Base-by-base conservation (phyloP, 257 asterid species). In the Cynanchum wilfordii region DNA sequence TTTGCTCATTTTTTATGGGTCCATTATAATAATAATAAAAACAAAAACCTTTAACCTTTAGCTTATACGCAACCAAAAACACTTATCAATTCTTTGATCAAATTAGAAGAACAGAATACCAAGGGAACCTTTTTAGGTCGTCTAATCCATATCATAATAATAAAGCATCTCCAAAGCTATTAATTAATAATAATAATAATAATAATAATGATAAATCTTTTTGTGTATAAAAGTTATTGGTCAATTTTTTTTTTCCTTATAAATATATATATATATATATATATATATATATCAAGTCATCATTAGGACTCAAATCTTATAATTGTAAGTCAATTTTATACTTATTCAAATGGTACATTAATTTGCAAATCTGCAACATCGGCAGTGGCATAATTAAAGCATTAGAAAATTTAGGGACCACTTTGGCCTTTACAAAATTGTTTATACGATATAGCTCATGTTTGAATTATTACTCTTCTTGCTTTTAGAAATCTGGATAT, bases 21-120 rank as follows among this genome's bases (percentile, higher is more conserved):
- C 66, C 66, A 11, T 8, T 40, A 40, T 3, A 40, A 40, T 10
- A 40, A 40, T 40, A 40, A 40, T 7, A 6, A 40, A 40, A 40
- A 7, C 45, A 40, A 40, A 40, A 5, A 9, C 45, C 1, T 40
- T 59, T 2, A 27, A 0, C 10, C 12, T 55, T 22, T 20, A 20
- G 55, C 0, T 50, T 13, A 50, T 50, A 15, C 55, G 19, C 52
- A 56, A 33, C 17, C n/a, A n/a, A n/a, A n/a, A n/a, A n/a, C n/a
- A n/a, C n/a, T n/a, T n/a, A n/a, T n/a, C 6, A 13, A 55, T 38
- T 27, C 74, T 67, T 66, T 72, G 74, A 29, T 36, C 42, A 65
- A 36, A 57, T 65, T 58, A 36, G 62, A 27, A 65, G 80, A 22
- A 71, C 62, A 51, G 72, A 44, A 76, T 62, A 70, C 12, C 67